These are phyloP conservation scores for Pythium sukuiense DNA, from an alignment of 352 stramenopile species.

Conservation along the genomic window DNA sequence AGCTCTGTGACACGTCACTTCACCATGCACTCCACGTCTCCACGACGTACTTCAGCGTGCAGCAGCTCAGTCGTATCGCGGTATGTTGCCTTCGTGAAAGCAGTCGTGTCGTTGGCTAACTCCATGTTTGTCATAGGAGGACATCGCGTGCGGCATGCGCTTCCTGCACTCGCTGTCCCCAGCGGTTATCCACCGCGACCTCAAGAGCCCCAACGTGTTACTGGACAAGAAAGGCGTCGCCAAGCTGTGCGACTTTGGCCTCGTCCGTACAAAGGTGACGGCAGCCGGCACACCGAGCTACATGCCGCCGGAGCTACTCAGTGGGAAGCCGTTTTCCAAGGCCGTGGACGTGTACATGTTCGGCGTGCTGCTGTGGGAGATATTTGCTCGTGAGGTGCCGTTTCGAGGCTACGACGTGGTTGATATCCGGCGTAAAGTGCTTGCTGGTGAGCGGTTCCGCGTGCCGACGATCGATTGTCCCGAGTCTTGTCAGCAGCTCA, in stretches of 20 bases:
- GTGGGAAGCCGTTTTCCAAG: constrained; percentile 82
- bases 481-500: constrained; percentile 55
- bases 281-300: constrained; percentile 89
- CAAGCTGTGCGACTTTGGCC: constrained; percentile 94
- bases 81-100: constrained; percentile 21
- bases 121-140: constrained; percentile 33
- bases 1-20: constrained; percentile 70
- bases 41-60: constrained; percentile 51
- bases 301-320: constrained; percentile 88
- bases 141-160: constrained; percentile 82
- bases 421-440: constrained; percentile 73
- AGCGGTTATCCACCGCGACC: constrained; percentile 88
- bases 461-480: constrained; percentile 78
- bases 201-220: constrained; percentile 91
- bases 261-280: constrained; percentile 75
- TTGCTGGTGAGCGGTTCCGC: constrained; percentile 69
- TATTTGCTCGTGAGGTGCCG: constrained; percentile 79
- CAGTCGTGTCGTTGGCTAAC: not conserved
- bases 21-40: constrained; percentile 60
- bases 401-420: constrained; percentile 72
- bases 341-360: constrained; percentile 93
- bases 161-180: constrained; percentile 85
- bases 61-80: constrained; percentile 52
- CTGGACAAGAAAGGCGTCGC: constrained; percentile 60
- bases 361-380: constrained; percentile 90